phyloP scores from a whole-genome alignment of 108 stramenopile genomes.

The Schizochytrium sp. region DNA sequence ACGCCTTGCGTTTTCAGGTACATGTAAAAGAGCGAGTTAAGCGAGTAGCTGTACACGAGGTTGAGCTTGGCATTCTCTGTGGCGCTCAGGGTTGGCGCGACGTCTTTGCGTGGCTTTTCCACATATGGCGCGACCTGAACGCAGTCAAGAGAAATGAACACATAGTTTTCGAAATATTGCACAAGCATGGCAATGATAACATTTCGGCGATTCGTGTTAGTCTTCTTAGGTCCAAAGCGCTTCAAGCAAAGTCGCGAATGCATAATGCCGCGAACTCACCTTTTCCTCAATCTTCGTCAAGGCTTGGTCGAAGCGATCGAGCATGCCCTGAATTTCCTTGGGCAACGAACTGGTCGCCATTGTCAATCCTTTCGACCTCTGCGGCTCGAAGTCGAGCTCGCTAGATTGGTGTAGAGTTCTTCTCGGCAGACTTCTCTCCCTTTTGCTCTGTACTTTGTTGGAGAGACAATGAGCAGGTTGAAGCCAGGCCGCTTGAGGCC shows the following conservation, averaged over 20 bases:
- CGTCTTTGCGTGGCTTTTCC: not conserved
- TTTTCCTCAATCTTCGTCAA: not conserved
- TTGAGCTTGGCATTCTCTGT: conserved; percentile 6
- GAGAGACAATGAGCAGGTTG: no score
- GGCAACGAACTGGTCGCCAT: not conserved
- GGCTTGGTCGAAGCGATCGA: conserved; percentile 8
- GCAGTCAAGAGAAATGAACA: no score
- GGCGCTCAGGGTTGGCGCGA: not conserved
- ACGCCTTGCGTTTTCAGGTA: conserved; percentile 3
- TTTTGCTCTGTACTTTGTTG: no score
- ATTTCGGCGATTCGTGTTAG: no score
- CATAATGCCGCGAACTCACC: not conserved
- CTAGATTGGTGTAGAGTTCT: no score
- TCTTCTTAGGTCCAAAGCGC: no score
- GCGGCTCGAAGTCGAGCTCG: no score
- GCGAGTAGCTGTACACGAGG: conserved; percentile 1
- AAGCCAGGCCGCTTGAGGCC: no score
- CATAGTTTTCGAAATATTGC: no score
- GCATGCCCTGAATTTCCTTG: not conserved
- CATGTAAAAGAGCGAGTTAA: conserved; percentile 12
- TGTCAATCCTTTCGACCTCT: not conserved
- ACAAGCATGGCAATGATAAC: no score
- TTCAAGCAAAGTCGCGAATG: not conserved
- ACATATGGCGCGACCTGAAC: not conserved
- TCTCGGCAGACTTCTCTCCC: no score